These are phyloP conservation scores for Durotheca rogersii DNA, from an alignment of 495 filamentous ascomycete genomes.

Conservation along the genomic window DNA sequence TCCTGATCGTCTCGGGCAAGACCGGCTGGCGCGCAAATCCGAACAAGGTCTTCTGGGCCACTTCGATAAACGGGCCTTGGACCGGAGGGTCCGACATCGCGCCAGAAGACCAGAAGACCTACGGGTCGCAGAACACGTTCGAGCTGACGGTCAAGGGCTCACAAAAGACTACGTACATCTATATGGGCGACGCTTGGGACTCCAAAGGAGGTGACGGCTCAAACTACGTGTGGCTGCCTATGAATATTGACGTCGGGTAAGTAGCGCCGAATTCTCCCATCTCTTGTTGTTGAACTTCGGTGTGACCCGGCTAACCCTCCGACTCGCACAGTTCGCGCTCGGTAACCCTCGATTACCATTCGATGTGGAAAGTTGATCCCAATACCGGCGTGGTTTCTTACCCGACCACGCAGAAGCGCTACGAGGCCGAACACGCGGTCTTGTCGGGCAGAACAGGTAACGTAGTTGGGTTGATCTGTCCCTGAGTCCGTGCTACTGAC, in stretches of 20 bases:
- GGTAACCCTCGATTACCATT: constrained; percentile 43
- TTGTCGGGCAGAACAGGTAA: constrained; percentile 35
- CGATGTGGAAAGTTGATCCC: constrained; percentile 49
- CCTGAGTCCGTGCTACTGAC: constrained; percentile 1
- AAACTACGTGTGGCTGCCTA: constrained; percentile 46
- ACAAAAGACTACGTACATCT: constrained; percentile 44
- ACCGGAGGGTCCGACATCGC: constrained; percentile 43
- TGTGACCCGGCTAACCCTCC: neutral
- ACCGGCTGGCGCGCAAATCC: constrained; percentile 48
- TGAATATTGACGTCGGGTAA: constrained; percentile 38
- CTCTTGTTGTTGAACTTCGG: neutral
- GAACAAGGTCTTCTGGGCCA: constrained; percentile 45
- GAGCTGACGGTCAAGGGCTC: constrained; percentile 45
- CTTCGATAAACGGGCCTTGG: constrained; percentile 40
- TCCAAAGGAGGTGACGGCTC: constrained; percentile 41
- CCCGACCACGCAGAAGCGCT: constrained; percentile 35
- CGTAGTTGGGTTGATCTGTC: neutral
- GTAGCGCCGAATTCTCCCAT: no score
- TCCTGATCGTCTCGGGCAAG: constrained; percentile 47
- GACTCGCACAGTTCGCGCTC: constrained; percentile 25
- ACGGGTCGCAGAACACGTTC: constrained; percentile 48
- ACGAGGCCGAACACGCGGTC: constrained; percentile 38
- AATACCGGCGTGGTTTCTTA: constrained; percentile 42
- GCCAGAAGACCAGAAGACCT: constrained; percentile 44
- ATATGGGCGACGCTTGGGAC: constrained; percentile 50